These are phyloP conservation scores for Apiospora marii DNA, from an alignment of 2,329 filamentous ascomycete species.

Conservation along the genomic window DNA sequence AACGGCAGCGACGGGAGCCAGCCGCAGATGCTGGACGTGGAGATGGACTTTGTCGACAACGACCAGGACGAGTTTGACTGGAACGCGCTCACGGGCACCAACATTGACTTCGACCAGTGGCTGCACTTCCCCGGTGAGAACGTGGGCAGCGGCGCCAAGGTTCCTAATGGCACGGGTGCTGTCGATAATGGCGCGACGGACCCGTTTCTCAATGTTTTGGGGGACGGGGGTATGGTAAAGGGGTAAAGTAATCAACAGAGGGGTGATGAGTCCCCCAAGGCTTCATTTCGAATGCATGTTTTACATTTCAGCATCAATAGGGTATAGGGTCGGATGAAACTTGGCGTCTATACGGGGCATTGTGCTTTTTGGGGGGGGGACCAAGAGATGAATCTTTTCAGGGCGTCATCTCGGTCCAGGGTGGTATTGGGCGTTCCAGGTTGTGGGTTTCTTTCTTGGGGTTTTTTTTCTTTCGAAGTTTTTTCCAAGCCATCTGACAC, in stretches of 20 bases:
- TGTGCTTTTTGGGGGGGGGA: background rate
- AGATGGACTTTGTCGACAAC: constrained; percentile 52
- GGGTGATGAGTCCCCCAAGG: background rate
- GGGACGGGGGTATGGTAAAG: constrained; percentile 22
- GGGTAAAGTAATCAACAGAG: background rate
- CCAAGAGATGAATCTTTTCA: background rate
- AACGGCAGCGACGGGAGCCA: constrained; percentile 48
- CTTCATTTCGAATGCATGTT: background rate
- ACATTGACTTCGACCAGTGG: constrained; percentile 67
- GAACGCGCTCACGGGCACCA: constrained; percentile 59
- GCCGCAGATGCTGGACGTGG: constrained; percentile 47
- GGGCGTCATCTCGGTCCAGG: constrained; percentile 3
- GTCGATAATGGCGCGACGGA: background rate
- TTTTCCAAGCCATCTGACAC: constrained; percentile 10
- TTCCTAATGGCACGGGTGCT: constrained; percentile 29
- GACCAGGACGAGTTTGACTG: constrained; percentile 61
- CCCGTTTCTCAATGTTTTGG: constrained; percentile 22
- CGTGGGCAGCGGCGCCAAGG: constrained; percentile 41
- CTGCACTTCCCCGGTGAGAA: constrained; percentile 63
- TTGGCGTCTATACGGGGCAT: background rate
- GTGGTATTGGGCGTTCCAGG: background rate
- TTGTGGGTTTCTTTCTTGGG: background rate
- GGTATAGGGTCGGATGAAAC: background rate
- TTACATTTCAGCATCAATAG: too few relatives aligned
- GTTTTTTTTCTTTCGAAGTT: background rate